These are phyloP conservation scores for Ustilago vetiveriae DNA, from an alignment of 1,284 basidiomycete species.

Conservation along the genomic window DNA sequence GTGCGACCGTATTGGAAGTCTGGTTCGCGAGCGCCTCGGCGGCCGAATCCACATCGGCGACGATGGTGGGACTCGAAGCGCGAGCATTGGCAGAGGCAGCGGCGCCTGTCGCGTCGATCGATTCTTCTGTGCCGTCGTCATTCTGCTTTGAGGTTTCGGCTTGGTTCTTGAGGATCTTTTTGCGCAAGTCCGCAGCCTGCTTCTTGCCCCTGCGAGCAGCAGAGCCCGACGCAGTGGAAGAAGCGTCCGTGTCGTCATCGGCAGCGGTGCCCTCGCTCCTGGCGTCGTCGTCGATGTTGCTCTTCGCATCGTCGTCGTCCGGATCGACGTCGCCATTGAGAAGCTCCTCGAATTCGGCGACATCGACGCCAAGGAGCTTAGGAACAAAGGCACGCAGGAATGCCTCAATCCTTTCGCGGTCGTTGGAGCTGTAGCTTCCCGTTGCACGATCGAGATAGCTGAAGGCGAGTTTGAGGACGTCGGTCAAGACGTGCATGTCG, in stretches of 20 bases:
- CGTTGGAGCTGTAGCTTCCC: conserved; percentile 76
- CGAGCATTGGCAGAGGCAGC: conserved; percentile 38
- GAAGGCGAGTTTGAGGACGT: conserved; percentile 87
- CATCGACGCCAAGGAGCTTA: conserved; percentile 79
- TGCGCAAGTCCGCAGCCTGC: conserved; percentile 48
- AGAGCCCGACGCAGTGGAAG: conserved; percentile 40
- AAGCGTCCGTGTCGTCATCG: conserved; percentile 43
- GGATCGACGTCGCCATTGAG: conserved; percentile 49
- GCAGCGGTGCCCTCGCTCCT: conserved; percentile 49
- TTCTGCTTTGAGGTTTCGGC: conserved; percentile 52
- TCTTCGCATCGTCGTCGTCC: conserved; percentile 46
- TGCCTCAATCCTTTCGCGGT: conserved; percentile 83
- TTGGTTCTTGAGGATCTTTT: conserved; percentile 51
- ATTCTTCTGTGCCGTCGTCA: conserved; percentile 37
- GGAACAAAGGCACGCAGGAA: conserved; percentile 88
- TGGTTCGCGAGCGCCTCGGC: conserved; percentile 47
- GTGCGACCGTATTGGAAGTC: conserved; percentile 41
- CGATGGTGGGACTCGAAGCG: conserved; percentile 43
- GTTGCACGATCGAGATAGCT: conserved; percentile 84
- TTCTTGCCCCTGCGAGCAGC: conserved; percentile 34
- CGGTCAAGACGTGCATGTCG: conserved; percentile 83
- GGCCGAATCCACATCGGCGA: conserved; percentile 40
- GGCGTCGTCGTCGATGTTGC: conserved; percentile 67
- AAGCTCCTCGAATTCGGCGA: conserved; percentile 70
- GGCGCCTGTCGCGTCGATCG: conserved; percentile 27